A percentile compares a stretch with the other conserved stretches of the same genome.
Conservation (phyloP, 768 basidiomycete species). For the Holtermannia corniformis region DNA sequence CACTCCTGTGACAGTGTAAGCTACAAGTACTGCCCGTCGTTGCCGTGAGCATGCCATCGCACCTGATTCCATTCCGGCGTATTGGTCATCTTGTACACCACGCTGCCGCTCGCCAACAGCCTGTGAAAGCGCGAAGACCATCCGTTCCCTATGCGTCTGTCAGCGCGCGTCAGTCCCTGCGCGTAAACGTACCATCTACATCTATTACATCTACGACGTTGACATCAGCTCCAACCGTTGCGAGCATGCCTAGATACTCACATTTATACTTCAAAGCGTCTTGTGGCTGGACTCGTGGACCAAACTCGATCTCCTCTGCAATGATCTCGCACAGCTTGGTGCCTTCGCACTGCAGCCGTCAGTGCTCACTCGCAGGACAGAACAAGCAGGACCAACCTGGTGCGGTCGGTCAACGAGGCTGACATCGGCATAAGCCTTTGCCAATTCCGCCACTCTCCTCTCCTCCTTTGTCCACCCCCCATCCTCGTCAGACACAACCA, state of each 20-base stretch:
- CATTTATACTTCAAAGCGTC: slow-evolving; percentile 57
- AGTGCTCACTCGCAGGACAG: background rate
- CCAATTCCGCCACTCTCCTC: slow-evolving; percentile 34
- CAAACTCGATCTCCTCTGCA: slow-evolving; percentile 49
- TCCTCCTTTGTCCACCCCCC: slow-evolving; percentile 18
- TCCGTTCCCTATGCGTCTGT: too few relatives aligned
- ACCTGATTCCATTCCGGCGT: slow-evolving; percentile 62
- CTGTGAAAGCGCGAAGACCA: slow-evolving; percentile 63
- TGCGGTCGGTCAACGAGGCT: slow-evolving; percentile 49
- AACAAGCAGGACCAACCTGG: slow-evolving; percentile 19
- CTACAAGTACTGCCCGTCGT: background rate
- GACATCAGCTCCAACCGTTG: background rate
- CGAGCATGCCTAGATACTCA: slow-evolving; percentile 15
- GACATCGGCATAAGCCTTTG: slow-evolving; percentile 55
- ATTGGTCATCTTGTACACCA: slow-evolving; percentile 61
- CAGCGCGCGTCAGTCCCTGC: too few relatives aligned
- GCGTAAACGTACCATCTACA: too few relatives aligned
- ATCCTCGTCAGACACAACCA: slow-evolving; percentile 36
- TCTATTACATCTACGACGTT: slow-evolving; percentile 17
- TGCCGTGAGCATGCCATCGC: too few relatives aligned
- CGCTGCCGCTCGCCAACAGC: slow-evolving; percentile 53
- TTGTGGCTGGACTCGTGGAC: slow-evolving; percentile 43
- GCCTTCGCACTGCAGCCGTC: slow-evolving; percentile 41
- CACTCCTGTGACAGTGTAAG: slow-evolving; percentile 17
- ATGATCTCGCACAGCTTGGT: slow-evolving; percentile 47